A percentile compares a stretch with the other conserved stretches of the same genome.
phyloP scores from a whole-genome alignment of 208 protist species.

The Plasmodiophora brassicae region DNA sequence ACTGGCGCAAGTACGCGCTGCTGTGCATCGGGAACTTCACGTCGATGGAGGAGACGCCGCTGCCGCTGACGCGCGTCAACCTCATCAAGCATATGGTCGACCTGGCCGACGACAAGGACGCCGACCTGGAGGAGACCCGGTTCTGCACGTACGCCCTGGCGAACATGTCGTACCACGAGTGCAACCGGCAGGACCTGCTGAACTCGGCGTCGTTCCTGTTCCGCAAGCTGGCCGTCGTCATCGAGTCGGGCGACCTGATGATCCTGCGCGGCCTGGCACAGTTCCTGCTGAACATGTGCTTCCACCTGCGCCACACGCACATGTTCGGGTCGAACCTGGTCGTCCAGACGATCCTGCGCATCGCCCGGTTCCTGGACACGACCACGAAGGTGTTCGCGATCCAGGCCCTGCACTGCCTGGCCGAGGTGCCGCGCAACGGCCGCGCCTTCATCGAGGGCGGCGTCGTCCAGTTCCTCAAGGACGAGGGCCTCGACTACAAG shows the following conservation, averaged over 20 bases:
- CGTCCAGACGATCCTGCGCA: constrained; percentile 24
- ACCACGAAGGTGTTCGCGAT: constrained; percentile 23
- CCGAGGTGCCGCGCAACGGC: not conserved
- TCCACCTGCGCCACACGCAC: not conserved
- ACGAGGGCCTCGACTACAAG: constrained; percentile 26
- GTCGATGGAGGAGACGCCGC: not conserved
- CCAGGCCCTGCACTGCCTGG: constrained; percentile 14
- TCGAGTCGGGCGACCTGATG: not conserved
- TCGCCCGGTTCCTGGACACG: constrained; percentile 14
- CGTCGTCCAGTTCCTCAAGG: constrained; percentile 16
- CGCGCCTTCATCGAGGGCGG: not conserved
- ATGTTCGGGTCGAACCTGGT: constrained; percentile 29
- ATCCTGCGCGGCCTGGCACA: not conserved
- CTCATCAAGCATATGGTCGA: constrained; percentile 20
- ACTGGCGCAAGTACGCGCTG: constrained; percentile 3
- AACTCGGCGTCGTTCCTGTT: not conserved
- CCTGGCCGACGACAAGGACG: not conserved
- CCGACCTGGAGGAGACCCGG: not conserved
- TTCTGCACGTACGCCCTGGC: constrained; percentile 10
- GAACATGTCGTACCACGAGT: constrained; percentile 20
- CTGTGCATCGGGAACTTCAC: not conserved
- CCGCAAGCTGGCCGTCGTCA: not conserved
- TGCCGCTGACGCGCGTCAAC: constrained; percentile 4
- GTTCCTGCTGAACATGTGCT: constrained; percentile 33
- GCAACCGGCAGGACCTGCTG: constrained; percentile 25